These are phyloP conservation scores for Colletotrichum lupini DNA, from an alignment of 2,329 filamentous ascomycete genomes.

Conservation along the genomic window DNA sequence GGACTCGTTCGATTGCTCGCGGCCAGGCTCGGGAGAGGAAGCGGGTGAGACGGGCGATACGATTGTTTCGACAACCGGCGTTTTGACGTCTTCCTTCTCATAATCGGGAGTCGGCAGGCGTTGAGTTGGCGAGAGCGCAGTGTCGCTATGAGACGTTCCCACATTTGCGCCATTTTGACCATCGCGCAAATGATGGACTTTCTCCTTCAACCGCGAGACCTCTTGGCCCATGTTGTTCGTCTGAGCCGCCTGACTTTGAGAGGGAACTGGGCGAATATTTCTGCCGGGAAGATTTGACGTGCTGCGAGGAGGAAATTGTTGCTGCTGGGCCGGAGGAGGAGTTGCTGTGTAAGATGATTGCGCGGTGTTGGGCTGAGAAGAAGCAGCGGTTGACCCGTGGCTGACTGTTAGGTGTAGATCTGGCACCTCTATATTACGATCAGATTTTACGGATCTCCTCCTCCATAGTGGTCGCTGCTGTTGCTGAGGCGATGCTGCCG, in stretches of 20 bases:
- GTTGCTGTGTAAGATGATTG: constrained; percentile 24
- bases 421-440: constrained; percentile 57
- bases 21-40: constrained; percentile 53
- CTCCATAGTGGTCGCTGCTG: constrained; percentile 57
- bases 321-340: constrained; percentile 13
- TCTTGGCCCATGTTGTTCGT: constrained; percentile 46
- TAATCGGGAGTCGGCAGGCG: constrained; percentile 63
- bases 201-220: constrained; percentile 45
- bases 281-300: constrained; percentile 42
- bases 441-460: constrained; percentile 61
- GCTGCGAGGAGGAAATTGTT: constrained; percentile 19
- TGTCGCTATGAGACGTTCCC: constrained; percentile 33
- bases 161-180: constrained; percentile 18
- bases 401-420: constrained; percentile 60
- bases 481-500: constrained; percentile 43
- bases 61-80: constrained; percentile 48
- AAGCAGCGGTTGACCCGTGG: constrained; percentile 61
- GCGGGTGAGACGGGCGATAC: constrained; percentile 58
- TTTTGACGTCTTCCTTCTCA: constrained; percentile 54
- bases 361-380: constrained; percentile 39
- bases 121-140: constrained; percentile 37
- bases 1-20: constrained; percentile 33
- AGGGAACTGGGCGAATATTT: constrained; percentile 40
- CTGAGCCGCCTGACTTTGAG: constrained; percentile 13
- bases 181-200: constrained; percentile 19